These are phyloP conservation scores for Metschnikowia proteae DNA, from an alignment of 805 yeast species.

Conservation along the genomic window DNA sequence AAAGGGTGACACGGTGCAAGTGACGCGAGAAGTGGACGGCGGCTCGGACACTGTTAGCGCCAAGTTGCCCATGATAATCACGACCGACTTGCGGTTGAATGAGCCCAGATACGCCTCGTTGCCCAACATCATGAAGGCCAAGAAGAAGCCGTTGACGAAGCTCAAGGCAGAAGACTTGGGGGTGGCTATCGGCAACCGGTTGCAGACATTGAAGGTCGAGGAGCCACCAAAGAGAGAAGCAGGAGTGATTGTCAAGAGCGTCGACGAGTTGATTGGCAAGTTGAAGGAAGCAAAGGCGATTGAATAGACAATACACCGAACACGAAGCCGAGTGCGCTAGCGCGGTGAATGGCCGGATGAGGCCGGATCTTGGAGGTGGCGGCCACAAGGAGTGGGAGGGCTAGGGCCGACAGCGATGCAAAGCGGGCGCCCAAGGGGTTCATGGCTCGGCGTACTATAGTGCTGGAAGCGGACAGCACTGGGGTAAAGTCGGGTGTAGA, in stretches of 20 bases:
- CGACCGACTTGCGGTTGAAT: constrained; percentile 90
- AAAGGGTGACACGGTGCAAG: constrained; percentile 53
- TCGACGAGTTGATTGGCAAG: constrained; percentile 77
- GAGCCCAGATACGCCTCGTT: constrained; percentile 94
- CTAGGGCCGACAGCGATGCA: too few relatives aligned
- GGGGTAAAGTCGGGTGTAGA: too few relatives aligned
- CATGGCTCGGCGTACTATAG: too few relatives aligned
- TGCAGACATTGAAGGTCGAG: constrained; percentile 66
- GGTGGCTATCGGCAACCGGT: constrained; percentile 58
- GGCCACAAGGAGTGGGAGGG: too few relatives aligned
- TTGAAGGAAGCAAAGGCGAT: constrained; percentile 74
- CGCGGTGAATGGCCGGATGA: too few relatives aligned
- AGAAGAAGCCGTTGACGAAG: constrained; percentile 85
- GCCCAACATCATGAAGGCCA: constrained; percentile 97
- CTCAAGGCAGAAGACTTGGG: constrained; percentile 62
- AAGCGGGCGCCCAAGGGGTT: too few relatives aligned
- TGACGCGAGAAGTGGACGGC: constrained; percentile 92
- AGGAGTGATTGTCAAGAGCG: constrained; percentile 75
- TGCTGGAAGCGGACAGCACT: too few relatives aligned
- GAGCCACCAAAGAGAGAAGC: constrained; percentile 84
- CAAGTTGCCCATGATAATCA: constrained; percentile 76
- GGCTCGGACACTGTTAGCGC: constrained; percentile 84
- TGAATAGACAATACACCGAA: background rate
- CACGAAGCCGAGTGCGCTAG: background rate
- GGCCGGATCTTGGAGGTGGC: too few relatives aligned